Percentiles rank a stretch among this genome's conserved stretches.
phyloP scores from a whole-genome alignment of 1,284 basidiomycete genomes.

The Schizophyllum amplum region DNA sequence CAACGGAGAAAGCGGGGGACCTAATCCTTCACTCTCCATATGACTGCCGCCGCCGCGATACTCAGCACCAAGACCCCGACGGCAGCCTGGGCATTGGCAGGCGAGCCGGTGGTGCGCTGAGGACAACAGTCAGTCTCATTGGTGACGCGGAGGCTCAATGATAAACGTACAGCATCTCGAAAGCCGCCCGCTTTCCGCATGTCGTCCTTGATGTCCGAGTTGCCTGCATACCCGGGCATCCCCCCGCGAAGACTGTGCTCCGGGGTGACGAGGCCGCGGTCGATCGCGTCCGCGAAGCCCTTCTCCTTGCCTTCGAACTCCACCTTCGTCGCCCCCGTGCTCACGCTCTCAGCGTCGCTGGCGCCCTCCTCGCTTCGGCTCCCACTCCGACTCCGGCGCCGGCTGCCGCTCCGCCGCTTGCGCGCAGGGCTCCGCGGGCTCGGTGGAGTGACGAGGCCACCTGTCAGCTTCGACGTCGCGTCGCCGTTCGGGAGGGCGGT shows the following conservation, averaged over 20 bases:
- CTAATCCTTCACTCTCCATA: conserved; percentile 49
- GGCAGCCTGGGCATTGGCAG: conserved; percentile 37
- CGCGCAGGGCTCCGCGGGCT: conserved; percentile 54
- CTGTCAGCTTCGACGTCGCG: conserved; percentile 21
- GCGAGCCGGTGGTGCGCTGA: not conserved
- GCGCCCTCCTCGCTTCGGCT: conserved; percentile 13
- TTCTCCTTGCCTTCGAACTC: not conserved
- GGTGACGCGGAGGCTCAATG: not conserved
- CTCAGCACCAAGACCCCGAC: conserved; percentile 52
- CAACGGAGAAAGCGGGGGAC: conserved; percentile 4
- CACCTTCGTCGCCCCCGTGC: conserved; percentile 3
- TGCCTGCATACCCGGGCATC: not conserved
- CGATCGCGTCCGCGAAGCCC: not conserved
- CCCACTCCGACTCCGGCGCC: conserved; percentile 24
- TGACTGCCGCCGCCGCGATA: conserved; percentile 57
- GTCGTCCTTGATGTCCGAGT: not conserved
- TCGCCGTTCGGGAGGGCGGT: conserved; percentile 29
- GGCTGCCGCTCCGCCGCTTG: conserved; percentile 17
- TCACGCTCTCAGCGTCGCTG: conserved; percentile 1
- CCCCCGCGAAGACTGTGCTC: not conserved
- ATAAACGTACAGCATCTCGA: not conserved
- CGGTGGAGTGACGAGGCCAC: conserved; percentile 61
- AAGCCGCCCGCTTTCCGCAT: not conserved
- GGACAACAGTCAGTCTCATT: not conserved
- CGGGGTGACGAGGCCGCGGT: not conserved